A percentile compares a stretch with the other conserved stretches of the same genome.
phyloP scores from a whole-genome alignment of 495 filamentous ascomycete species.

The Penicillium chermesinum region DNA sequence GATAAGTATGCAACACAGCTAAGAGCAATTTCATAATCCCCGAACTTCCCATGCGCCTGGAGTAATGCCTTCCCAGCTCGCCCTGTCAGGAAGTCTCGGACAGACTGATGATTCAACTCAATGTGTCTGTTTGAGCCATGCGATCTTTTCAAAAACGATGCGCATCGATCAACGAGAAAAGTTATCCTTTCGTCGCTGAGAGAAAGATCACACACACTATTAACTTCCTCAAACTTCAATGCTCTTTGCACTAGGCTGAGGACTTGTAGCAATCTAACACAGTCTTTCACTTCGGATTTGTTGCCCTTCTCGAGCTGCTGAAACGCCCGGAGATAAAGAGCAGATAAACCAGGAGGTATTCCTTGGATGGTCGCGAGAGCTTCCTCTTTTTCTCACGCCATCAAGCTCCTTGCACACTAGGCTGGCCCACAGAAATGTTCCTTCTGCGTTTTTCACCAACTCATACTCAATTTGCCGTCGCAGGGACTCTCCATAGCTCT shows the following conservation, averaged over 20 bases:
- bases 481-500: background rate
- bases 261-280: background rate
- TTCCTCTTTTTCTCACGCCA: background rate
- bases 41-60: slow-evolving; percentile 6
- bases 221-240: slow-evolving; percentile 1
- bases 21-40: slow-evolving; percentile 12
- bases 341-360: slow-evolving; percentile 3
- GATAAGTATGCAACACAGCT: slow-evolving; percentile 17
- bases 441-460: slow-evolving; percentile 16
- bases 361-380: slow-evolving; percentile 6
- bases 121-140: slow-evolving; percentile 4
- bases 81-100: slow-evolving; percentile 14
- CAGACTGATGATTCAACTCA: slow-evolving; percentile 19
- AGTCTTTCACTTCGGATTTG: background rate
- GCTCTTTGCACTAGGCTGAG: slow-evolving; percentile 1
- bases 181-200: background rate
- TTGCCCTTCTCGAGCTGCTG: background rate
- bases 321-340: slow-evolving; percentile 10
- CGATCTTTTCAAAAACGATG: slow-evolving; percentile 17
- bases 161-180: slow-evolving; percentile 1
- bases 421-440: slow-evolving; percentile 32
- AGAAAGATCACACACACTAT: background rate
- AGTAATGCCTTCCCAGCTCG: slow-evolving; percentile 4
- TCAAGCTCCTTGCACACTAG: slow-evolving; percentile 19
- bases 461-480: background rate